phyloP scores from a whole-genome alignment of 306 rosid genomes.

The Luffa acutangula region DNA sequence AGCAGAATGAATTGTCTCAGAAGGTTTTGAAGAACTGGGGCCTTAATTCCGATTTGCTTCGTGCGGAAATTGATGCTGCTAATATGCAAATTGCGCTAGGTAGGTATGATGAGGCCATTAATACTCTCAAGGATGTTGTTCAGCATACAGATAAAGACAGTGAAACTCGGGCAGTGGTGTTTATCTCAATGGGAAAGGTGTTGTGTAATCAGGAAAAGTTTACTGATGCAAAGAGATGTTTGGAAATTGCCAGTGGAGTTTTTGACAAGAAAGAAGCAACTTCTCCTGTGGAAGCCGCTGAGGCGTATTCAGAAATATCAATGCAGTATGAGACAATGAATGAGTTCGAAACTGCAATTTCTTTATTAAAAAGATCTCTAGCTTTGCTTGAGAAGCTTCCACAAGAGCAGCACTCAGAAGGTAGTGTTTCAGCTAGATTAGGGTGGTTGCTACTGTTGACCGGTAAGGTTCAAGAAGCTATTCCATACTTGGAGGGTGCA shows the following conservation, averaged over 20 bases:
- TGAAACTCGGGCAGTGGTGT: slow-evolving; percentile 69
- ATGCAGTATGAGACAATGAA: slow-evolving; percentile 88
- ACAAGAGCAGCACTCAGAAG: slow-evolving; percentile 87
- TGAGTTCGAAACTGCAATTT: slow-evolving; percentile 81
- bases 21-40: slow-evolving; percentile 81
- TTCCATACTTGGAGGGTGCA: slow-evolving; percentile 84
- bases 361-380: slow-evolving; percentile 58
- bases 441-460: slow-evolving; percentile 87
- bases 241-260: slow-evolving; percentile 70
- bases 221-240: slow-evolving; percentile 52
- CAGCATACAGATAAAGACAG: slow-evolving; percentile 55
- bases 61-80: slow-evolving; percentile 75
- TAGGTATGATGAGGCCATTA: slow-evolving; percentile 66
- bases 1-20: slow-evolving; percentile 67
- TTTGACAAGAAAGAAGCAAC: slow-evolving; percentile 57
- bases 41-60: slow-evolving; percentile 58
- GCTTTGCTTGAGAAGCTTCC: slow-evolving; percentile 76
- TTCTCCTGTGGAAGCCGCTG: slow-evolving; percentile 64
- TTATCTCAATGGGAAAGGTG: slow-evolving; percentile 77
- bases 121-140: slow-evolving; percentile 53
- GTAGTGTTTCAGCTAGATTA: slow-evolving; percentile 78
- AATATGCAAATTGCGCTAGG: slow-evolving; percentile 86
- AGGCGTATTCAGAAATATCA: slow-evolving; percentile 78
- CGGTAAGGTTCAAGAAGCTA: slow-evolving; percentile 76
- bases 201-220: slow-evolving; percentile 64